A percentile compares a stretch with the other conserved stretches of the same genome.
These are phyloP conservation scores for Pythium coloratum DNA, from an alignment of 352 stramenopile genomes.

Conservation along the genomic window DNA sequence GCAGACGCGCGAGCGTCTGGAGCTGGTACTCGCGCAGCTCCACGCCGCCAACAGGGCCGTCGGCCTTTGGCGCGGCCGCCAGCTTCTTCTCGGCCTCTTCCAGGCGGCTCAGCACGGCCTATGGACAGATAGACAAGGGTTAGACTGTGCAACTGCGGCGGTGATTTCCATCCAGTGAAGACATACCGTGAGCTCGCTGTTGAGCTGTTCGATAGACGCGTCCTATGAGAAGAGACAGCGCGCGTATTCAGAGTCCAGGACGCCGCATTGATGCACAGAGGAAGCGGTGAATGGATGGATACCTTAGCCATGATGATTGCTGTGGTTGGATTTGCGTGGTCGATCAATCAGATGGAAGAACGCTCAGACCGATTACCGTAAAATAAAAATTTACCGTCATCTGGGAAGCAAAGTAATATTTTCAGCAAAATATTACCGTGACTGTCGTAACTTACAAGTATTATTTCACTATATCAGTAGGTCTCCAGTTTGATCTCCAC, in stretches of 20 bases:
- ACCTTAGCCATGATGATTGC: neutral
- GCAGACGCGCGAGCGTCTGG: conserved; percentile 58
- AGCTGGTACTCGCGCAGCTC: conserved; percentile 73
- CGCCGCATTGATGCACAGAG: neutral
- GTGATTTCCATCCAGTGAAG: neutral
- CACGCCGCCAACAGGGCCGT: conserved; percentile 57
- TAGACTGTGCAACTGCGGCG: neutral
- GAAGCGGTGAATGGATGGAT: neutral
- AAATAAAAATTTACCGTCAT: no score
- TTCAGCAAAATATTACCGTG: neutral
- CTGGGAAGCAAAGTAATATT: no score
- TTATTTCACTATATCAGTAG: neutral
- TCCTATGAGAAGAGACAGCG: neutral
- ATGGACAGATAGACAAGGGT: neutral
- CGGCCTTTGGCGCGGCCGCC: conserved; percentile 32
- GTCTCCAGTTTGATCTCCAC: no score
- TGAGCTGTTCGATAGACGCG: conserved; percentile 20
- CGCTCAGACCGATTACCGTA: neutral
- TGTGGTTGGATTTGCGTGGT: neutral
- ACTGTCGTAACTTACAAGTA: neutral
- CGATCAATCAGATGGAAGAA: neutral
- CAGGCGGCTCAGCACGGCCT: conserved; percentile 56
- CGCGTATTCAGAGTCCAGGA: neutral
- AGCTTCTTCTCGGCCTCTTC: conserved; percentile 51
- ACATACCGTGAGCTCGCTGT: conserved; percentile 23